These are phyloP conservation scores for Zizania latifolia DNA, from an alignment of 176 grass and related monocot genomes.

Conservation along the genomic window DNA sequence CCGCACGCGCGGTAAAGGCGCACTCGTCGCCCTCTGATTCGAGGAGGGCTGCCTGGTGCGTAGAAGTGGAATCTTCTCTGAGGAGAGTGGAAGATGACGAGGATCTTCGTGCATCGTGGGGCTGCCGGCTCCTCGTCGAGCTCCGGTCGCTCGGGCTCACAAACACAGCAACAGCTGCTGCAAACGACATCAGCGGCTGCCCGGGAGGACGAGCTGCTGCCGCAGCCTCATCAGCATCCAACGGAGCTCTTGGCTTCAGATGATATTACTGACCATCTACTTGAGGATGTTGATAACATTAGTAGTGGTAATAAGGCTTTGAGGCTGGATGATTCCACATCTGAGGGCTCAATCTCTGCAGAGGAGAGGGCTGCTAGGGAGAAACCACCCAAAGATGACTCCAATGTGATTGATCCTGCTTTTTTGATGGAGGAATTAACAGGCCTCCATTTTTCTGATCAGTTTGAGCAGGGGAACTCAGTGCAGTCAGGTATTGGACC, in stretches of 20 bases:
- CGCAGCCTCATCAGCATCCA: conserved; percentile 40
- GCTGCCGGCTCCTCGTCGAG: conserved; percentile 71
- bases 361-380: conserved; percentile 39
- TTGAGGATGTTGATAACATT: conserved; percentile 32
- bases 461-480: conserved; percentile 41
- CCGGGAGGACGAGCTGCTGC: conserved; percentile 38
- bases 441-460: conserved; percentile 39
- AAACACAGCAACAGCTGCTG: conserved; percentile 31
- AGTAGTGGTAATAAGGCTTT: conserved; percentile 38
- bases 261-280: conserved; percentile 29
- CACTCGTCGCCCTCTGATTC: conserved; percentile 17
- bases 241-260: conserved; percentile 21
- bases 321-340: conserved; percentile 27
- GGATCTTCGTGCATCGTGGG: conserved; percentile 90
- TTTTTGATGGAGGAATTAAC: conserved; percentile 38
- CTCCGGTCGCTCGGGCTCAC: conserved; percentile 43
- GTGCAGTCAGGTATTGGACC: conserved; percentile 28
- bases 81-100: conserved; percentile 68
- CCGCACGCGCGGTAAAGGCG: conserved; percentile 64
- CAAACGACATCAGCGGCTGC: conserved; percentile 24
- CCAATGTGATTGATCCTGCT: conserved; percentile 32
- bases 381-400: conserved; percentile 46
- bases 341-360: conserved; percentile 22
- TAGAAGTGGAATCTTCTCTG: conserved; percentile 8
- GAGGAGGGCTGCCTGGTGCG: conserved; percentile 33